These are phyloP conservation scores for Colletotrichum australisinense DNA, from an alignment of 2,329 filamentous ascomycete species.

Conservation along the genomic window DNA sequence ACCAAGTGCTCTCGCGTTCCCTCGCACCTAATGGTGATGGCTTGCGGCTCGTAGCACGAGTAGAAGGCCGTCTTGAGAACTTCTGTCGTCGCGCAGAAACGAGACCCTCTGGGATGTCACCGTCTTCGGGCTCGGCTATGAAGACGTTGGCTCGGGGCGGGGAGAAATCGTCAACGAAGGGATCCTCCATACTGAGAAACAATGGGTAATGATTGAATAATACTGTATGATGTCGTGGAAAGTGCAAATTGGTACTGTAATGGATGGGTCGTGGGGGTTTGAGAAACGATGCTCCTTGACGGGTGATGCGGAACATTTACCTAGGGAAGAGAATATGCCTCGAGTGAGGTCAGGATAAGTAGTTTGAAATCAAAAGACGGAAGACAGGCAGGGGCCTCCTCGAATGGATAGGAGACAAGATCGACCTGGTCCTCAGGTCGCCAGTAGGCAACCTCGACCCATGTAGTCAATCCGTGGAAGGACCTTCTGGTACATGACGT, in stretches of 20 bases:
- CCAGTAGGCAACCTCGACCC: not conserved
- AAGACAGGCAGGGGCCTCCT: conserved; percentile 4
- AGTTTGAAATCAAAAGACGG: not conserved
- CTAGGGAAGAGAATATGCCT: conserved; percentile 30
- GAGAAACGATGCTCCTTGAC: conserved; percentile 11
- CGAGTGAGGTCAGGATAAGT: conserved; percentile 29
- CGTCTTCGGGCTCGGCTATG: conserved; percentile 29
- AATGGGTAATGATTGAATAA: conserved; percentile 13
- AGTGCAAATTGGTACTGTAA: conserved; percentile 21
- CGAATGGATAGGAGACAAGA: not conserved
- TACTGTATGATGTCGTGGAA: conserved; percentile 17
- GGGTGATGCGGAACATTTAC: conserved; percentile 18
- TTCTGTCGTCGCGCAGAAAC: conserved; percentile 47
- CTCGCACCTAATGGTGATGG: conserved; percentile 17
- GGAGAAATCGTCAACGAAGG: conserved; percentile 29
- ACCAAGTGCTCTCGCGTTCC: conserved; percentile 42
- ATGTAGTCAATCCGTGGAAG: not conserved
- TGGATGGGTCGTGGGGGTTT: conserved; percentile 2
- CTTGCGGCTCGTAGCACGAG: not conserved
- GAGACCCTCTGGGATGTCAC: conserved; percentile 44
- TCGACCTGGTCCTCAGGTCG: not conserved
- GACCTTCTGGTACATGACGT: conserved; percentile 5
- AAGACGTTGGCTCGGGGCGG: conserved; percentile 22
- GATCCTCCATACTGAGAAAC: conserved; percentile 39
- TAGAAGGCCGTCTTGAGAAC: conserved; percentile 36